A percentile compares a stretch with the other conserved stretches of the same genome.
These are phyloP conservation scores for Berberis thunbergii DNA, from an alignment of 164 flowering plant species.

Conservation along the genomic window DNA sequence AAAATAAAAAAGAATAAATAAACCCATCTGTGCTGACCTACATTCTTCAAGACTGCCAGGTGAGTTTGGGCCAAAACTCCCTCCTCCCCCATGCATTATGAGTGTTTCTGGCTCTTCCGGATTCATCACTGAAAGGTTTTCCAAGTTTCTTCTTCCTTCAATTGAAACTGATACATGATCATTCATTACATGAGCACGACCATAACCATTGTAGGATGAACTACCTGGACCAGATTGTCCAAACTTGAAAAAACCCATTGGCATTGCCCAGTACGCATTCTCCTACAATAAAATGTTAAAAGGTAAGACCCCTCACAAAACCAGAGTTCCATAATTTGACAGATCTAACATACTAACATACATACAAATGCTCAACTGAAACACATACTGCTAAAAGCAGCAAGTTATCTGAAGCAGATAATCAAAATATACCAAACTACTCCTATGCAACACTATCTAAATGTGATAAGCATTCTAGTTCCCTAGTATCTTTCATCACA, in stretches of 20 bases:
- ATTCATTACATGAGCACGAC: conserved; percentile 30
- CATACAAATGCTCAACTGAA: too few species aligned
- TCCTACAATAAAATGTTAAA: conserved; percentile 37
- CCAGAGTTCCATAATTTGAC: too few species aligned
- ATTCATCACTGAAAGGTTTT: too few species aligned
- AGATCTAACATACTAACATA: too few species aligned
- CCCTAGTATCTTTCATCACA: too few species aligned
- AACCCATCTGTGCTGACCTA: conserved; percentile 25
- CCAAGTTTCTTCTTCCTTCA: conserved; percentile 5
- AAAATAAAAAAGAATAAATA: background rate
- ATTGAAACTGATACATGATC: conserved; percentile 26
- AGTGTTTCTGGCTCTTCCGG: conserved; percentile 23
- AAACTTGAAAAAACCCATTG: conserved; percentile 47
- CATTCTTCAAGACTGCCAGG: conserved; percentile 40
- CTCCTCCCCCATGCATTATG: conserved; percentile 30
- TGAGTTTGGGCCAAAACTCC: conserved; percentile 22
- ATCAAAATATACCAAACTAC: too few species aligned
- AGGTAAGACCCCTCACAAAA: background rate
- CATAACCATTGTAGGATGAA: conserved; percentile 35
- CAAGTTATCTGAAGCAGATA: too few species aligned
- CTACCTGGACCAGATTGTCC: conserved; percentile 32
- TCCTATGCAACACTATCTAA: too few species aligned
- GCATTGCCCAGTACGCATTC: conserved; percentile 37
- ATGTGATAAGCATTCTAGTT: too few species aligned
- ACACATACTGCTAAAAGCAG: too few species aligned